Evolutionary conservation across 2,329 filamentous ascomycete genomes (phyloP), one percentile per base, ranked within the genome.

Genomic region (Colletotrichum nymphaeae): DNA sequence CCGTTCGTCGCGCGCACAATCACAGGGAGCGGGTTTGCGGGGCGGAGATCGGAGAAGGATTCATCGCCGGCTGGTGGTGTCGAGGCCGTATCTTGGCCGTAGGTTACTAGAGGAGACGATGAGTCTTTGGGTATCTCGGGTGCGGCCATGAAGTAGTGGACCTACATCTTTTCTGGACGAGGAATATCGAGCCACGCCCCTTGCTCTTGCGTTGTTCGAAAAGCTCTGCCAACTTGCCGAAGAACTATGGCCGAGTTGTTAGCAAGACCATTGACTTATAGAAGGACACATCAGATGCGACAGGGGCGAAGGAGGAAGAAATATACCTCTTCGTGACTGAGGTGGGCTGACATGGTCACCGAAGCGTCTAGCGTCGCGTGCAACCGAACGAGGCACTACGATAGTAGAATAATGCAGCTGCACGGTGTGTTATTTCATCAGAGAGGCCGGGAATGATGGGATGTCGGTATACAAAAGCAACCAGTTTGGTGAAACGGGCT

Each of bases 1-100:
- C 94, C 95, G 82, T 98, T 94, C 42, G 93, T 93, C 16, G 95
- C 96, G 74, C 95, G 92, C 76, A 99, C 90, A 57, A 98, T 85
- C 72, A 98, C 85, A 8, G 95, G 93, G 16, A 93, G 84, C 6
- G 92, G 91, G 32, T 85, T 84, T 12, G 88, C 83, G 16, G 88
- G 88, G 72, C 88, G 83, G 1, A 92, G 86, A 76, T 94, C 92
- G 78, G 90, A 86, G 71, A 93, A 86, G 16, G 88, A 85, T 67
- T 89, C 37, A 42, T 42, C 86, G 22, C 37, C 37, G 72, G 84
- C 84, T 46, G 83, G 80, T 32, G 87, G 73, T 42, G 37, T 42
- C 26, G 84, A 78, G 6, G 85, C 79, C 53, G 86, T 78, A 72
- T 86, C 85, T 74, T 86, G 83, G 63, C 79, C 81, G 74, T 84